Evolutionary conservation across 768 basidiomycete species (phyloP).

Genomic region (Thelephora aurantiotincta): DNA sequence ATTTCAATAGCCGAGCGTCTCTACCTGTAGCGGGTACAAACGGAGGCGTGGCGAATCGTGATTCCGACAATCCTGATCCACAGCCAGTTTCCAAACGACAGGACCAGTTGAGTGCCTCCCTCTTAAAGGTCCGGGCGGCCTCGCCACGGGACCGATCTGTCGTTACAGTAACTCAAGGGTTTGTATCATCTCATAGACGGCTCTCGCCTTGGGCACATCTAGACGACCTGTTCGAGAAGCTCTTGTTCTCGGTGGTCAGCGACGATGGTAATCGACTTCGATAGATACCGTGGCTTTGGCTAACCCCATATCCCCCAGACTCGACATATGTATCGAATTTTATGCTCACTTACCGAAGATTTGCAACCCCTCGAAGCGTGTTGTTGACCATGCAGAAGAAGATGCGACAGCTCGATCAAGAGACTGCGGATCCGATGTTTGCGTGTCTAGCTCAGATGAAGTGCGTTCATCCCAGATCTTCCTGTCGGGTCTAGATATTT

Average conservation of each 20-base stretch:
- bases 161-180: neutral
- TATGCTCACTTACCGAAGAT: slow-evolving; percentile 72
- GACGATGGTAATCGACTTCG: slow-evolving; percentile 50
- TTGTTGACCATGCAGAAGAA: slow-evolving; percentile 83
- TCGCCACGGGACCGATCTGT: neutral
- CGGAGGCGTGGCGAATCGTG: neutral
- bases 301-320: slow-evolving; percentile 28
- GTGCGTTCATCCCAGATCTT: slow-evolving; percentile 21
- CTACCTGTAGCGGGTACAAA: neutral
- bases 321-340: slow-evolving; percentile 68
- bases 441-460: slow-evolving; percentile 83
- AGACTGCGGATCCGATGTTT: slow-evolving; percentile 70
- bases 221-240: slow-evolving; percentile 70
- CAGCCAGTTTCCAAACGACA: slow-evolving; percentile 7
- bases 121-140: too few relatives aligned
- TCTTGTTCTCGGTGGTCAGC: slow-evolving; percentile 71
- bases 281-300: neutral
- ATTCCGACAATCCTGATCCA: neutral
- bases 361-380: slow-evolving; percentile 64
- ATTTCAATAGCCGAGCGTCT: neutral
- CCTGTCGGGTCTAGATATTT: neutral
- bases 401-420: slow-evolving; percentile 62
- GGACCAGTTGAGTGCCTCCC: neutral
- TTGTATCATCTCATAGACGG: slow-evolving; percentile 19
- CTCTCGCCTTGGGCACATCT: slow-evolving; percentile 61